These are phyloP conservation scores for Aspergillus ibericus DNA, from an alignment of 2,329 filamentous ascomycete species.

Conservation along the genomic window DNA sequence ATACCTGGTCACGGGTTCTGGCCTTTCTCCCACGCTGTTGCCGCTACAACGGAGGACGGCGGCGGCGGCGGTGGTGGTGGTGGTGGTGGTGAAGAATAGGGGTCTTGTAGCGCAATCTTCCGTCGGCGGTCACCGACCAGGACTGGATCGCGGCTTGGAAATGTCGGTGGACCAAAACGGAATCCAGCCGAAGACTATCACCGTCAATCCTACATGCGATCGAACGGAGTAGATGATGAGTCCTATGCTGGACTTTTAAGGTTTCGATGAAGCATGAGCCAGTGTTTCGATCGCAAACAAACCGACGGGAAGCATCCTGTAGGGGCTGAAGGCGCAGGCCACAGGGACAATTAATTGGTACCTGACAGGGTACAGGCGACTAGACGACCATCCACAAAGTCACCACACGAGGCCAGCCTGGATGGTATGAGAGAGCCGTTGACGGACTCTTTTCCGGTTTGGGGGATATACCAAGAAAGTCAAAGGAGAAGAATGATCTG, in stretches of 20 bases:
- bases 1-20: background rate
- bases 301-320: background rate
- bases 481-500: background rate
- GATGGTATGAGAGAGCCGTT: background rate
- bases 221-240: conserved; percentile 1
- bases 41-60: background rate
- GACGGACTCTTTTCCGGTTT: background rate
- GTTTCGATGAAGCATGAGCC: background rate
- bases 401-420: background rate
- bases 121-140: conserved; percentile 3
- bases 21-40: background rate
- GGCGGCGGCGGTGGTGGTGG: background rate
- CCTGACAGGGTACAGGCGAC: background rate
- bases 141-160: conserved; percentile 15
- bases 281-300: background rate
- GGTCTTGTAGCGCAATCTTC: conserved; percentile 8
- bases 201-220: conserved; percentile 1
- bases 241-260: background rate
- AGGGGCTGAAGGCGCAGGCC: background rate
- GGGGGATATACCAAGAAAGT: background rate
- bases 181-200: conserved; percentile 1
- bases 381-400: background rate
- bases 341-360: background rate
- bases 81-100: background rate
- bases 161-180: conserved; percentile 20